Percentiles rank a stretch among this genome's conserved stretches.
These are phyloP conservation scores for Cicer judaicum DNA, from an alignment of 306 rosid species.

Conservation along the genomic window DNA sequence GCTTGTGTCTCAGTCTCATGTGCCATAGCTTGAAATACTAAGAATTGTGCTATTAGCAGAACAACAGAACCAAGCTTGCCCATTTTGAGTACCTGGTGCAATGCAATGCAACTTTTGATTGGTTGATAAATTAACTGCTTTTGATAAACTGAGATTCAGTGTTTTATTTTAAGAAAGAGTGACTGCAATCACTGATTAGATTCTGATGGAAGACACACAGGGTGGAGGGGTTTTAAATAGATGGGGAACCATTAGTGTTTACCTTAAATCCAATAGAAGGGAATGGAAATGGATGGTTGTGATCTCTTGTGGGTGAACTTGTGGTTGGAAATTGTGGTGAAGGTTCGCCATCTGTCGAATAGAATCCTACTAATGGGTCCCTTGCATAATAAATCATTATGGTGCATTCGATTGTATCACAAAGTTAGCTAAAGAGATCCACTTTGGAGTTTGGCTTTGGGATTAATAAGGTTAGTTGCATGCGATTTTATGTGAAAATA, in stretches of 20 bases:
- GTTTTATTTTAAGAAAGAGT: not conserved
- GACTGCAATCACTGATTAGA: conserved; percentile 33
- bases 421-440: too few species aligned
- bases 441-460: not conserved
- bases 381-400: conserved; percentile 19
- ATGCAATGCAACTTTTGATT: not conserved
- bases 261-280: not conserved
- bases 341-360: conserved; percentile 33
- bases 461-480: not conserved
- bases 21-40: conserved; percentile 55
- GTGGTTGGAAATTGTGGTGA: conserved; percentile 44
- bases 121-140: conserved; percentile 1
- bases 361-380: conserved; percentile 45
- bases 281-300: conserved; percentile 31
- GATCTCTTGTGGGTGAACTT: conserved; percentile 41
- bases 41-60: conserved; percentile 50
- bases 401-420: not conserved
- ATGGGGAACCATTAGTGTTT: conserved; percentile 31
- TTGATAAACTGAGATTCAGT: conserved; percentile 1
- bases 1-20: conserved; percentile 37
- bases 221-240: conserved; percentile 30
- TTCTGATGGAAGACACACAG: conserved; percentile 9
- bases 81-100: conserved; percentile 47
- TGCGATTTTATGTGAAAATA: not conserved
- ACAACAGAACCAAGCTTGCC: conserved; percentile 53